Conservation (phyloP, 2,329 filamentous ascomycete genomes). For the Fusarium globosum region DNA sequence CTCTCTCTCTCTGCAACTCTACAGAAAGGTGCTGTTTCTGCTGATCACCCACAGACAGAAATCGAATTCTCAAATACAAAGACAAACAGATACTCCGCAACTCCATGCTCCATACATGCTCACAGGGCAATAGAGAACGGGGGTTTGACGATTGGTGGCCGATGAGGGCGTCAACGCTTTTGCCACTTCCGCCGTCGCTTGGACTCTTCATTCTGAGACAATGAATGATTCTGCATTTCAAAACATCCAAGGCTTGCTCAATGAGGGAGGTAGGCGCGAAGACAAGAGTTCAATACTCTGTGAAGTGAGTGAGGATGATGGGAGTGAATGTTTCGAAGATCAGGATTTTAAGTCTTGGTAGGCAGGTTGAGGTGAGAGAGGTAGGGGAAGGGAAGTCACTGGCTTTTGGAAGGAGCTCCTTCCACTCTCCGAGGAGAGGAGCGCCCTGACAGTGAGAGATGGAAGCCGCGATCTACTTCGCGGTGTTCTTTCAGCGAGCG, state of each 20-base stretch:
- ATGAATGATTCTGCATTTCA: not conserved
- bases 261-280: not conserved
- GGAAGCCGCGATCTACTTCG: not conserved
- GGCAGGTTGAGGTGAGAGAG: not conserved
- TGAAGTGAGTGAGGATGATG: constrained; percentile 16
- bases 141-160: not conserved
- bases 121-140: not conserved
- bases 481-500: not conserved
- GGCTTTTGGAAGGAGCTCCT: constrained; percentile 13
- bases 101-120: not conserved
- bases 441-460: not conserved
- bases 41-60: too few species aligned
- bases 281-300: not conserved
- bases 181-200: not conserved
- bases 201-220: not conserved
- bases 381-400: not conserved
- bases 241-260: rapidly evolving
- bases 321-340: not conserved
- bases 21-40: not conserved
- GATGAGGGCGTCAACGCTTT: not conserved
- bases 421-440: not conserved
- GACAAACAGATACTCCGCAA: not conserved
- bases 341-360: not conserved
- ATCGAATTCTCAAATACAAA: not conserved
- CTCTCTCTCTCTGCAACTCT: not conserved